phyloP scores from a whole-genome alignment of 352 stramenopile species.

The Phytopythium kandeliae region DNA sequence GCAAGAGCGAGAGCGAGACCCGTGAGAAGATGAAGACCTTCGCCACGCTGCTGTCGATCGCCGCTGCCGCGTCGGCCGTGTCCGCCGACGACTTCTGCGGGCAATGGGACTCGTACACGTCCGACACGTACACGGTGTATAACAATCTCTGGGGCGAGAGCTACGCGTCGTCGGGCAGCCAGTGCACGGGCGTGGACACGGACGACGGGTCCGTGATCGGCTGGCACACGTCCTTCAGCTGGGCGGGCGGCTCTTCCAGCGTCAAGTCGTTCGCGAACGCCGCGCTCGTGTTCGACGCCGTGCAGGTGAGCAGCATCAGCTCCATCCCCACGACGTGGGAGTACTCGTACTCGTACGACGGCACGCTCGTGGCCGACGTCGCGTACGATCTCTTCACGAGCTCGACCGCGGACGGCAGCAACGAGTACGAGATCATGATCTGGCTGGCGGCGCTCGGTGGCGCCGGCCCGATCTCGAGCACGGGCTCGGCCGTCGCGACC shows the following conservation, averaged over 20 bases:
- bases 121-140: slow-evolving; percentile 35
- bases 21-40: slow-evolving; percentile 1
- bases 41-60: not conserved
- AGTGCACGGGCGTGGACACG: slow-evolving; percentile 31
- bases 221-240: slow-evolving; percentile 34
- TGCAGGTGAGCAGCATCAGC: slow-evolving; percentile 21
- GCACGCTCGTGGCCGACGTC: slow-evolving; percentile 30
- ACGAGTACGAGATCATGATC: slow-evolving; percentile 37
- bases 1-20: no score
- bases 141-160: slow-evolving; percentile 38
- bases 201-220: slow-evolving; percentile 19
- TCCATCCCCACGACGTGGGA: slow-evolving; percentile 31
- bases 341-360: slow-evolving; percentile 33
- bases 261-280: slow-evolving; percentile 47
- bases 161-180: slow-evolving; percentile 21
- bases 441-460: slow-evolving; percentile 28
- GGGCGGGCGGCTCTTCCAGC: slow-evolving; percentile 20
- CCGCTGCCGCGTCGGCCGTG: slow-evolving; percentile 1
- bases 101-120: slow-evolving; percentile 24
- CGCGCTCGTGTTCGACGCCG: slow-evolving; percentile 24
- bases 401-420: slow-evolving; percentile 10
- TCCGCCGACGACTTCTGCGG: slow-evolving; percentile 7
- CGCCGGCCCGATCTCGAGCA: slow-evolving; percentile 20
- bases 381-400: slow-evolving; percentile 36
- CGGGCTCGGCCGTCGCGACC: slow-evolving; percentile 19